Evolutionary conservation across 140 eudicot species (phyloP), one percentile per base, ranked within the genome.

Genomic region (Cichorium intybus): DNA sequence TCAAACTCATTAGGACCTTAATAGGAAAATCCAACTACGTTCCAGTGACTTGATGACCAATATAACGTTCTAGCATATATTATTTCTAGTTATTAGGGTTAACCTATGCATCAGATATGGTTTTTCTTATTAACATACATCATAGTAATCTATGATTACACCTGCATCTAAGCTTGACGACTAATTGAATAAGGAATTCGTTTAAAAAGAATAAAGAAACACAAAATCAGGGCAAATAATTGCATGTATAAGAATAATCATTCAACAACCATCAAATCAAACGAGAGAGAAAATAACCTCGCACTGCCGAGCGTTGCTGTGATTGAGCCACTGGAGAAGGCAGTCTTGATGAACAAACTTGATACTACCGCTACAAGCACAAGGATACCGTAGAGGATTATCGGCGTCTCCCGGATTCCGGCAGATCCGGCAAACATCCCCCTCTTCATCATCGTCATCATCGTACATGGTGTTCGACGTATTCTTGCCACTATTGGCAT

Each of bases 291-390:
- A 20, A 45, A 10, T 10, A 48, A 90, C 97, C 97, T 90, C 97
- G 73, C 97, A 90, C 51, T 87, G 89, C 52, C 97, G 87, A 59
- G 97, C 94, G 77, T 90, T 87, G 78, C 97, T 90, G 67, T 90
- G 97, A 84, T 84, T 87, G 15, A 90, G 95, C 97, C 97, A 90
- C 90, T 90, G 97, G 33, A 90, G 80, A 43, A 90, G 87, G 60
- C 97, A 90, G 69, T 87, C 97, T 59, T 90, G 97, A 39, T 90
- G 97, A 72, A 90, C 97, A 76, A 84, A 90, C 85, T 86, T 90
- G 65, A 90, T 90, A 68, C 97, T 90, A 17, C 97, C 97, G 79
- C 97, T 90, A 64, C 97, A 90, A 53, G 97, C 97, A 64, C 97
- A 90, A 0, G 97, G 97, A 64, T 90, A 90, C 65, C 94, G 83